Base-by-base conservation (phyloP, 1,284 basidiomycete species). In the Gastroboletus turbinatus region DNA sequence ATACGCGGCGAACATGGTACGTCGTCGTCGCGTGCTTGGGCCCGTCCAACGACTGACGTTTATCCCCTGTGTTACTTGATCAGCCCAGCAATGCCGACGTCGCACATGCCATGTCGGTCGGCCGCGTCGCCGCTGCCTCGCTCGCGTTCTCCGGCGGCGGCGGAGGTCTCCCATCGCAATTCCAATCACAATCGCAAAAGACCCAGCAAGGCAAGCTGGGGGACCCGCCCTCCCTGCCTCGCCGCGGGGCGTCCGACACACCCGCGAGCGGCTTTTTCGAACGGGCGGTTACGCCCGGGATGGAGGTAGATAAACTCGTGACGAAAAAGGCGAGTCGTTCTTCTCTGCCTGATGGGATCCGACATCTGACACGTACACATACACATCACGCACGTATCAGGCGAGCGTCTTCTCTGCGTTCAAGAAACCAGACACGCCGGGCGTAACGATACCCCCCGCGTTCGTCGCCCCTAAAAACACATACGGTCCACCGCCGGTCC, bases 401-500 rank as follows among this genome's bases (percentile, higher is more conserved):
- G 2, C 48, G 55, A 57, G 67, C 47, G 23, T 69, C 3, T 54
- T 70, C 1, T 40, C 50, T 2, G 19, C 63, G 48, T 59, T 70
- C 19, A 69, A 58, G 29, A 69, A 70, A 9, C 39, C 21, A 1
- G 63, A 74, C 11, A 29, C 69, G 4, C 67, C 73, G 2, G 62
- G 71, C 40, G 66, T 76, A 3, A 68, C 73, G 10, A 64, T 76
- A 1, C 80, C 84, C 0, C 30, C 81, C 3, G 82, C 84, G 10
- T 83, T 86, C 55, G 58, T 65, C 1, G 53, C 72, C 4, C 76
- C 75, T 55, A 79, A 77, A 65, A 76, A 72, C 53, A 61, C 62
- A 27, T 86, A 80, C 61, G 77, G 74, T 7, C 82, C 87, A n/a
- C 84, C 87, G n/a, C 85, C 80, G 4, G 60, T 69, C 35, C 66